Evolutionary conservation across 441 rosid species (phyloP), one percentile per base, ranked within the genome.

Genomic region (Populus hybrid): DNA sequence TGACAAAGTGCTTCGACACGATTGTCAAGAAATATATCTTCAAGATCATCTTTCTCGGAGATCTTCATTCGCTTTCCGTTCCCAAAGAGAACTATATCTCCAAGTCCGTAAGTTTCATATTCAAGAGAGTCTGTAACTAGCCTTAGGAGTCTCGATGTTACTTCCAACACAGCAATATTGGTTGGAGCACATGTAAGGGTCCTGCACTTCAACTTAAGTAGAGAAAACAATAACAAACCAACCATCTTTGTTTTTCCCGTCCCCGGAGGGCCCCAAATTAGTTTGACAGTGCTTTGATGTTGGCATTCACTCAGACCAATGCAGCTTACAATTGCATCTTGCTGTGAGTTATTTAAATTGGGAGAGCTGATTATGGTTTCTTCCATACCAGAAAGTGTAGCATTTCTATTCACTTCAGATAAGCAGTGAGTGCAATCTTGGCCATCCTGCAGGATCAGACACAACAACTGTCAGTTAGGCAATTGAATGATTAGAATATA

Each of bases 261-360:
- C n/a, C 95, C 95, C 0, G 95, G 95, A 0, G 95, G 95, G 7
- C 95, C 95, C 93, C 92, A 88, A 21, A 89, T 83, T 14, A 89
- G 88, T 70, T 88, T 80, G 72, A 88, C 86, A 21, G 23, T 69
- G 50, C 73, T 79, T 67, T 5, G 8, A 76, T 89, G 88, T 40
- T 16, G 2, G 76, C 90, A 87, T 5, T n/a, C 18, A 61, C 54
- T 36, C 40, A 75, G 69, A 24, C 68, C 72, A 5, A 82, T 24
- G 73, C 88, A 86, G 9, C 73, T 35, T 18, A 72, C 67, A 38
- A 87, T 78, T 6, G 85, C 87, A 28, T 46, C 82, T 57, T 73
- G 76, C 24, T 87, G 90, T 21, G 90, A 85, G 6, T 73, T 64
- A 75, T 87, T 84, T 35, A 87, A 76, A 23, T 79, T 69, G 24